Evolutionary conservation across 2,329 filamentous ascomycete species (phyloP).

Genomic region (Aspergillus candidus): DNA sequence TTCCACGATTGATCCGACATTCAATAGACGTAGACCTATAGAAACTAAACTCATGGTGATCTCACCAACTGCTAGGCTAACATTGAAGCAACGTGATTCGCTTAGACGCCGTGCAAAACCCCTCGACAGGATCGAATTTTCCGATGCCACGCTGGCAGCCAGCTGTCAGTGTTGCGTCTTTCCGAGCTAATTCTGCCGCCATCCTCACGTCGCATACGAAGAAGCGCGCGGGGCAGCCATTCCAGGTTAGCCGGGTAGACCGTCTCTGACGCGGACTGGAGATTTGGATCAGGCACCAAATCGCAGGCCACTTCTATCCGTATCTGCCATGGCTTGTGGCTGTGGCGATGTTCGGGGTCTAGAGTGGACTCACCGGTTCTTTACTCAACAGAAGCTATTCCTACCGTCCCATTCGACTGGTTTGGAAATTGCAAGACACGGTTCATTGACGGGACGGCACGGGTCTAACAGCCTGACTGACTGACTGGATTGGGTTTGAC

Average conservation of each 20-base stretch:
- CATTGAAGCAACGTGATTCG: no score
- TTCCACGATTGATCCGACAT: no score
- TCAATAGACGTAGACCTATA: no score
- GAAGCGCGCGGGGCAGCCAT: constrained; percentile 15
- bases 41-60: no score
- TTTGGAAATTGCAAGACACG: constrained; percentile 23
- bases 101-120: no score
- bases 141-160: constrained; percentile 28
- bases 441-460: constrained; percentile 16
- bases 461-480: no score
- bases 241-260: constrained; percentile 6
- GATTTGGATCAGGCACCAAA: constrained; percentile 7
- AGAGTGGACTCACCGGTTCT: not conserved
- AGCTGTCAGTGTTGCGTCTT: constrained; percentile 19
- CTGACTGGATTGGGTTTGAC: no score
- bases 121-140: not conserved
- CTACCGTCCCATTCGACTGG: constrained; percentile 16
- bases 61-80: no score
- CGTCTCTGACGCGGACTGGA: constrained; percentile 4
- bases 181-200: constrained; percentile 14
- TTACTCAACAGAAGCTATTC: constrained; percentile 7
- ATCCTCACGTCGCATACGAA: constrained; percentile 7
- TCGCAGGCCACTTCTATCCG: not conserved
- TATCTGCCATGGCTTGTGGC: no score
- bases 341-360: not conserved